phyloP scores from a whole-genome alignment of 352 stramenopile genomes.

The Globisporangium emineosum region DNA sequence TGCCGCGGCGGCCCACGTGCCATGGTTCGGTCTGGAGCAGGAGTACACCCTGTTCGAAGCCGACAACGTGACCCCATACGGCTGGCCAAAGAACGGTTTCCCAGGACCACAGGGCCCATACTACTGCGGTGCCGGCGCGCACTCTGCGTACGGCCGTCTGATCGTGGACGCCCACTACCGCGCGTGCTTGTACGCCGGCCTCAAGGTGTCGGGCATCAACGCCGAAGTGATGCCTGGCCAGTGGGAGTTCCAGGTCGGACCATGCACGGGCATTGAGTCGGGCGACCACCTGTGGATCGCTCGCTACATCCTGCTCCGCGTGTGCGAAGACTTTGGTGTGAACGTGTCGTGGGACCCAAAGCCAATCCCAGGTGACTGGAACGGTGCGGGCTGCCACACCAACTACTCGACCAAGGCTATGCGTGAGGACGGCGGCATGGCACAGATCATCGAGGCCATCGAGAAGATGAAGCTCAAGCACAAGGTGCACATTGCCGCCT shows the following conservation, averaged over 20 bases:
- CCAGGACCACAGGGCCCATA: slow-evolving; percentile 90
- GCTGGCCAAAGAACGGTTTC: slow-evolving; percentile 90
- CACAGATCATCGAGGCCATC: slow-evolving; percentile 95
- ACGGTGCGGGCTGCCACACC: slow-evolving; percentile 94
- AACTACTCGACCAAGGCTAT: slow-evolving; percentile 97
- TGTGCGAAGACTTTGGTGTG: slow-evolving; percentile 97
- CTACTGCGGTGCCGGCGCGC: slow-evolving; percentile 93
- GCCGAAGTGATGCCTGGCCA: slow-evolving; percentile 97
- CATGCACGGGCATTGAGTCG: slow-evolving; percentile 94
- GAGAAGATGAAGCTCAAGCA: slow-evolving; percentile 98
- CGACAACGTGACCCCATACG: slow-evolving; percentile 86
- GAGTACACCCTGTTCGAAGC: slow-evolving; percentile 95
- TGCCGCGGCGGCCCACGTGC: slow-evolving; percentile 42
- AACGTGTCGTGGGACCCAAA: slow-evolving; percentile 97
- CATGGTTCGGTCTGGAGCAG: slow-evolving; percentile 98
- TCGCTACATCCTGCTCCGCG: slow-evolving; percentile 95
- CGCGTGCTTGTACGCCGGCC: slow-evolving; percentile 93
- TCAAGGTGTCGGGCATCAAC: slow-evolving; percentile 96
- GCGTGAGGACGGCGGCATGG: slow-evolving; percentile 92
- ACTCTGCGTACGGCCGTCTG: slow-evolving; percentile 95
- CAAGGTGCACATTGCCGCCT: slow-evolving; percentile 96
- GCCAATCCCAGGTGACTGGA: slow-evolving; percentile 98
- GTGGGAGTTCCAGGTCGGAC: slow-evolving; percentile 98
- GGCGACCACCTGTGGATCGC: slow-evolving; percentile 97
- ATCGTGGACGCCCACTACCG: slow-evolving; percentile 95